These are phyloP conservation scores for Hyphopichia fennica DNA, from an alignment of 1,139 yeast species.

Conservation along the genomic window DNA sequence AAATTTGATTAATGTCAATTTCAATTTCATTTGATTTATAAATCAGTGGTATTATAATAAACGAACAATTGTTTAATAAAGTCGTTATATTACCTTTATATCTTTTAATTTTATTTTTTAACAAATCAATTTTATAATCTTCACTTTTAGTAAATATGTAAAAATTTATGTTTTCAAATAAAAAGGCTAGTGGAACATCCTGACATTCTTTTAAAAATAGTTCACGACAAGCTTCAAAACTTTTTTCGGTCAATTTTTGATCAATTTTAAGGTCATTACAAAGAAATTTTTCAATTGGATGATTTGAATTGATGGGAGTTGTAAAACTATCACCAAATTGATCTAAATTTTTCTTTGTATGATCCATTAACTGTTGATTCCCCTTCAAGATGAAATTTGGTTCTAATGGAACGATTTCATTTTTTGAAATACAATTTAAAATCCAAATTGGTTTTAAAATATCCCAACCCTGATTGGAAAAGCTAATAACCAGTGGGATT, in stretches of 20 bases:
- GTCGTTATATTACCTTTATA: slow-evolving; percentile 31
- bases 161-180: slow-evolving; percentile 24
- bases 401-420: slow-evolving; percentile 53
- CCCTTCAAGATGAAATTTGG: slow-evolving; percentile 52
- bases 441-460: slow-evolving; percentile 73
- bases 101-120: slow-evolving; percentile 24
- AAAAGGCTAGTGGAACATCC: slow-evolving; percentile 17
- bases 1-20: slow-evolving; percentile 14
- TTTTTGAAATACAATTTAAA: slow-evolving; percentile 55
- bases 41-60: slow-evolving; percentile 19
- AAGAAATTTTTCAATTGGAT: not conserved
- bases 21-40: not conserved
- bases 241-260: slow-evolving; percentile 7
- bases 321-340: slow-evolving; percentile 55
- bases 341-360: slow-evolving; percentile 37
- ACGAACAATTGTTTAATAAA: slow-evolving; percentile 19
- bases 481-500: slow-evolving; percentile 45
- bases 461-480: slow-evolving; percentile 52
- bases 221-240: slow-evolving; percentile 9
- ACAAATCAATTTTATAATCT: slow-evolving; percentile 4
- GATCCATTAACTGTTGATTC: slow-evolving; percentile 14
- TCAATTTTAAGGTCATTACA: slow-evolving; percentile 1
- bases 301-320: slow-evolving; percentile 8
- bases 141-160: slow-evolving; percentile 17
- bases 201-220: slow-evolving; percentile 11